Percentiles rank a stretch among this genome's conserved stretches.
phyloP scores from a whole-genome alignment of 805 yeast species.

The Teunomyces funiuensis region DNA sequence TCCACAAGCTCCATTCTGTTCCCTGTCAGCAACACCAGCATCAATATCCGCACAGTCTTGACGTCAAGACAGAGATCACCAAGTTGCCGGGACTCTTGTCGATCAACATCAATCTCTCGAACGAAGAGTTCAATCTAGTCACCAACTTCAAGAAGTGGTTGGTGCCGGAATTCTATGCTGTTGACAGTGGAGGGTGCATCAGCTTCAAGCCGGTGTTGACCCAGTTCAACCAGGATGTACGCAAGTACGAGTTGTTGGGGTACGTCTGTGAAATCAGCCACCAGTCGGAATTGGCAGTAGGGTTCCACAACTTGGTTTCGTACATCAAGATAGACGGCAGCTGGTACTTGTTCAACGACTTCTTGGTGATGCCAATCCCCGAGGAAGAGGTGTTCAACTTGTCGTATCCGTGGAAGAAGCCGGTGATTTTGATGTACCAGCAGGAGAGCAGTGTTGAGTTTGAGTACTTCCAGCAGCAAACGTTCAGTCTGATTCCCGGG shows the following conservation, averaged over 20 bases:
- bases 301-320: constrained; percentile 61
- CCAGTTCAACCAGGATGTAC: constrained; percentile 28
- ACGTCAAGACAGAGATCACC: constrained; percentile 50
- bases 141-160: constrained; percentile 58
- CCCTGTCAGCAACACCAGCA: constrained; percentile 50
- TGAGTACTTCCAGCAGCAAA: constrained; percentile 31
- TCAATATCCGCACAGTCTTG: constrained; percentile 39
- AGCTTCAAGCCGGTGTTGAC: constrained; percentile 34
- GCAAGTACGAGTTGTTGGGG: constrained; percentile 63
- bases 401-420: constrained; percentile 77
- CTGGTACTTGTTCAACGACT: constrained; percentile 92
- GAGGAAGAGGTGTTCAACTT: constrained; percentile 78
- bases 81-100: constrained; percentile 65
- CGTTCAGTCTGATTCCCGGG: constrained; percentile 17
- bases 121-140: constrained; percentile 54
- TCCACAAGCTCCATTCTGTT: constrained; percentile 51
- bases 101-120: constrained; percentile 55
- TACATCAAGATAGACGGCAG: constrained; percentile 48
- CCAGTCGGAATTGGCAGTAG: constrained; percentile 35
- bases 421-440: constrained; percentile 69
- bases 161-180: constrained; percentile 54
- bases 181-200: constrained; percentile 34
- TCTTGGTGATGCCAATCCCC: constrained; percentile 72
- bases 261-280: constrained; percentile 66
- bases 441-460: constrained; percentile 49